A percentile compares a stretch with the other conserved stretches of the same genome.
These are phyloP conservation scores for Kwoniella dejecticola DNA, from an alignment of 768 basidiomycete species.

Conservation along the genomic window DNA sequence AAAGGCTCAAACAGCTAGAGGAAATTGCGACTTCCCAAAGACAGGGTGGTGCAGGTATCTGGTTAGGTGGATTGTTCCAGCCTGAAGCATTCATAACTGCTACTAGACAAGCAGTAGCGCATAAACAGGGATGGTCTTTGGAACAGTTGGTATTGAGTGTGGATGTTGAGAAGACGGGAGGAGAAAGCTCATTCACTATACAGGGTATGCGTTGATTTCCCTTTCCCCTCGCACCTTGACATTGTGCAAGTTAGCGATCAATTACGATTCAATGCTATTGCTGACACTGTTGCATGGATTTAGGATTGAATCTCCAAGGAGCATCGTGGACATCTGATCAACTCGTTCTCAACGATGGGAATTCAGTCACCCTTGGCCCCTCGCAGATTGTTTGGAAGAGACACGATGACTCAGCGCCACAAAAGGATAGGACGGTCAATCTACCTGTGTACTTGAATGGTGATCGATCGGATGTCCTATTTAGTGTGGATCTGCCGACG, in stretches of 20 bases:
- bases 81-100: slow-evolving; percentile 96
- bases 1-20: slow-evolving; percentile 80
- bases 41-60: slow-evolving; percentile 64
- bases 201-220: slow-evolving; percentile 64
- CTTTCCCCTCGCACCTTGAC: background rate
- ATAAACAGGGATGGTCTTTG: slow-evolving; percentile 86
- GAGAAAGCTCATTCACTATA: slow-evolving; percentile 77
- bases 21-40: slow-evolving; percentile 68
- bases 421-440: slow-evolving; percentile 60
- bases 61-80: slow-evolving; percentile 93
- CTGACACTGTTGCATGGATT: too few species aligned
- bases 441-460: slow-evolving; percentile 91
- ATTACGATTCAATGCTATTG: too few species aligned
- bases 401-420: slow-evolving; percentile 58
- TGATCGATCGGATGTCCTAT: slow-evolving; percentile 78
- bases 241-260: background rate
- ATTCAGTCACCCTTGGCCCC: slow-evolving; percentile 72
- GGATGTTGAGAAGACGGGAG: slow-evolving; percentile 77
- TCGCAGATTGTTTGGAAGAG: slow-evolving; percentile 89
- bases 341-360: slow-evolving; percentile 81
- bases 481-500: slow-evolving; percentile 82
- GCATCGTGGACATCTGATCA: slow-evolving; percentile 72
- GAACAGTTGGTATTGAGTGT: slow-evolving; percentile 80
- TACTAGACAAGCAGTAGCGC: slow-evolving; percentile 92
- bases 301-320: slow-evolving; percentile 85